These are phyloP conservation scores for Kazachstania sp. DNA, from an alignment of 1,139 yeast genomes.

Conservation along the genomic window DNA sequence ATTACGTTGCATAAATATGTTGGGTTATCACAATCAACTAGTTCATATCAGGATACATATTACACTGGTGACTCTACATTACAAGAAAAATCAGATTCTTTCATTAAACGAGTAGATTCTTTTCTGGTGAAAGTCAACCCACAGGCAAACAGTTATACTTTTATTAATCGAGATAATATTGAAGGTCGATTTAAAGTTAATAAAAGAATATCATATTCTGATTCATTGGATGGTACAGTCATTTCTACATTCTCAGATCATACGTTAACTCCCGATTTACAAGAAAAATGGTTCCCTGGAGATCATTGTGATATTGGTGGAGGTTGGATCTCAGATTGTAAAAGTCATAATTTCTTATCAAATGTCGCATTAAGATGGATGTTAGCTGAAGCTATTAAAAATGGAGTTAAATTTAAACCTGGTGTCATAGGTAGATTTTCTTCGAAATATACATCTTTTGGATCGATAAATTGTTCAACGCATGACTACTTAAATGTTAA, in stretches of 20 bases:
- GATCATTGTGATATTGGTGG: slow-evolving; percentile 63
- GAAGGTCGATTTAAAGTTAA: slow-evolving; percentile 7
- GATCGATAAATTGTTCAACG: slow-evolving; percentile 37
- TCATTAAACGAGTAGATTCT: slow-evolving; percentile 3
- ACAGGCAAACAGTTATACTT: not conserved
- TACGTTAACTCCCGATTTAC: slow-evolving; percentile 32
- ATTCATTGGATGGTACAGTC: not conserved
- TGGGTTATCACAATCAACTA: not conserved
- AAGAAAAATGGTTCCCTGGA: slow-evolving; percentile 58
- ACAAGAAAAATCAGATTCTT: not conserved
- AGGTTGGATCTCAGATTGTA: slow-evolving; percentile 41
- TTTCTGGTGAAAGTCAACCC: slow-evolving; percentile 3
- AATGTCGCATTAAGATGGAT: slow-evolving; percentile 53
- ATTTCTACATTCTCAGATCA: not conserved
- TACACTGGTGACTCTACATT: no score
- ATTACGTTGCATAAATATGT: slow-evolving; percentile 3
- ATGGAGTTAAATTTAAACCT: slow-evolving; percentile 41
- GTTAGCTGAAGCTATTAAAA: slow-evolving; percentile 41
- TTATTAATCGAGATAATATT: slow-evolving; percentile 2
- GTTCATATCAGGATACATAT: no score
- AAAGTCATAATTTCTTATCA: slow-evolving; percentile 34
- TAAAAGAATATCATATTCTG: not conserved
- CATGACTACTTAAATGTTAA: slow-evolving; percentile 40
- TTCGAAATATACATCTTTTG: slow-evolving; percentile 32
- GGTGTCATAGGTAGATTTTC: slow-evolving; percentile 37